Percentiles rank a stretch among this genome's conserved stretches.
phyloP scores from a whole-genome alignment of 441 rosid genomes.

The Euphorbia neoarborescens region DNA sequence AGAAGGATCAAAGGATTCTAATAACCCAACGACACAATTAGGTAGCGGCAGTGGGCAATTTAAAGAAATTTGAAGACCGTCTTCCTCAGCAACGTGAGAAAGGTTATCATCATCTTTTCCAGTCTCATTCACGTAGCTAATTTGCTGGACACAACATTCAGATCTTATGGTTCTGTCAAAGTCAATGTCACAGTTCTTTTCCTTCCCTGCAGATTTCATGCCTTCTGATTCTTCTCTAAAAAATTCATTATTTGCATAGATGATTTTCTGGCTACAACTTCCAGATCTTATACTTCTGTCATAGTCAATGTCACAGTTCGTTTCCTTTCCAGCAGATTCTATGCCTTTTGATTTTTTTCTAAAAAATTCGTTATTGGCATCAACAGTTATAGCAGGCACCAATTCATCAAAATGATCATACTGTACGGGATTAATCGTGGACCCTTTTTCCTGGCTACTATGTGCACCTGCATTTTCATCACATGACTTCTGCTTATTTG shows the following conservation, averaged over 20 bases:
- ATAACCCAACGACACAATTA: neutral
- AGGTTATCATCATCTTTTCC: conserved; percentile 2
- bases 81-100: conserved; percentile 1
- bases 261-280: no score
- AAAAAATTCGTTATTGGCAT: conserved; percentile 24
- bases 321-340: neutral
- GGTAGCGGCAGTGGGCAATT: neutral
- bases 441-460: conserved; percentile 23
- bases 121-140: neutral
- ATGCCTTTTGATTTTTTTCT: conserved; percentile 11
- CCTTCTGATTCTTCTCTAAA: no score
- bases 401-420: conserved; percentile 29
- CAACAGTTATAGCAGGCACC: conserved; percentile 28
- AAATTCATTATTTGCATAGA: no score
- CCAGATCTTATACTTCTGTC: no score
- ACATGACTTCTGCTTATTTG: conserved; percentile 28
- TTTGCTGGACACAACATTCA: conserved; percentile 8
- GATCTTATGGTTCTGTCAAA: neutral
- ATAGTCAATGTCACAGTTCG: no score
- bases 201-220: neutral
- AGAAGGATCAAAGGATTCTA: conserved; percentile 12
- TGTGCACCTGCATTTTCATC: conserved; percentile 25
- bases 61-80: neutral
- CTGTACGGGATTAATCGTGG: conserved; percentile 38
- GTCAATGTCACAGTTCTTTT: neutral